Conservation (phyloP, 225 moss, liverwort and hornwort genomes). For the Bryum argenteum region DNA sequence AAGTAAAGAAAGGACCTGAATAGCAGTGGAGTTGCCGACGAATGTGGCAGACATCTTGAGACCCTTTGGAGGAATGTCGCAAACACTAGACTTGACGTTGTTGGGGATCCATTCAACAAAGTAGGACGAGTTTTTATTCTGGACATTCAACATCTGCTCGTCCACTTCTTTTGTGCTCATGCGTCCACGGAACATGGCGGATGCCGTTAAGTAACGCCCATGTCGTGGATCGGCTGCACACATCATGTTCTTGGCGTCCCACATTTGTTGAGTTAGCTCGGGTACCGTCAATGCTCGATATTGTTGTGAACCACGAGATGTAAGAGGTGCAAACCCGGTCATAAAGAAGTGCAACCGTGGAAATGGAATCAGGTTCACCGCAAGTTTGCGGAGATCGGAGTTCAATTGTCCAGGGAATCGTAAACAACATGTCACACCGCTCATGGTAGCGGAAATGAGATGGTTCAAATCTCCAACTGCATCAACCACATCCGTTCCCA, state of each 20-base stretch:
- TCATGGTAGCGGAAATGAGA: slow-evolving; percentile 60
- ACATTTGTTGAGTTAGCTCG: slow-evolving; percentile 59
- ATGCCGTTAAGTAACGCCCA: slow-evolving; percentile 54
- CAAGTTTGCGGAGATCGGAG: slow-evolving; percentile 53
- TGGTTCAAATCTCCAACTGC: slow-evolving; percentile 64
- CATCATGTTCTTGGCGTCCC: slow-evolving; percentile 72
- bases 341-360: slow-evolving; percentile 58
- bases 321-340: slow-evolving; percentile 54
- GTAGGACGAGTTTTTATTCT: slow-evolving; percentile 63
- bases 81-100: slow-evolving; percentile 58
- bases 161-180: slow-evolving; percentile 70
- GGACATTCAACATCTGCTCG: slow-evolving; percentile 62
- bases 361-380: slow-evolving; percentile 55
- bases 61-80: slow-evolving; percentile 58
- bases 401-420: slow-evolving; percentile 58
- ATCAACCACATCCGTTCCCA: neutral
- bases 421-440: slow-evolving; percentile 57
- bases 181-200: slow-evolving; percentile 57
- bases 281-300: slow-evolving; percentile 55
- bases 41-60: slow-evolving; percentile 61
- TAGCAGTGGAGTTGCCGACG: slow-evolving; percentile 57
- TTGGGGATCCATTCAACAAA: slow-evolving; percentile 66
- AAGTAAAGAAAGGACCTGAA: slow-evolving; percentile 31
- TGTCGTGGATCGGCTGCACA: slow-evolving; percentile 63
- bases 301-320: slow-evolving; percentile 53